phyloP scores from a whole-genome alignment of 768 basidiomycete genomes.

The Hortiboletus flavorubellus region DNA sequence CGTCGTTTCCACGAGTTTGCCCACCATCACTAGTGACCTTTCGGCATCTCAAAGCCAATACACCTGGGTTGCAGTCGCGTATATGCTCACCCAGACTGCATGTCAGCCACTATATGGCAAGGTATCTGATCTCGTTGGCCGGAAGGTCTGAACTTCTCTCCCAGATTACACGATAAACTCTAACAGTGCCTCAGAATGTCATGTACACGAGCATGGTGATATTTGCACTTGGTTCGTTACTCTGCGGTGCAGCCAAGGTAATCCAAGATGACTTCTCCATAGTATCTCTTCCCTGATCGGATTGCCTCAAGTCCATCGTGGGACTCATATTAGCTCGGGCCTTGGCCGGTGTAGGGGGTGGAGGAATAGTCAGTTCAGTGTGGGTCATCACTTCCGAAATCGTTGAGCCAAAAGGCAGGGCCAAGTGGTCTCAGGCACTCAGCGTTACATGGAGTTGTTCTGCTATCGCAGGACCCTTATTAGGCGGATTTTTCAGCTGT shows the following conservation, averaged over 20 bases:
- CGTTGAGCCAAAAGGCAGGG: slow-evolving; percentile 63
- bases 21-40: slow-evolving; percentile 73
- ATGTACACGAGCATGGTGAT: slow-evolving; percentile 70
- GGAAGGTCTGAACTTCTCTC: slow-evolving; percentile 52
- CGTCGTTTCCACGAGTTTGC: slow-evolving; percentile 80
- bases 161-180: not conserved
- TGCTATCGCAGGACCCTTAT: slow-evolving; percentile 75
- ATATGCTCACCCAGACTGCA: slow-evolving; percentile 84
- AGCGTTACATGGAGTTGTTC: slow-evolving; percentile 87
- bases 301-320: slow-evolving; percentile 34
- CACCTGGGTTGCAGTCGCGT: slow-evolving; percentile 83
- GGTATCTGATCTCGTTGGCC: slow-evolving; percentile 74
- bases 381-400: slow-evolving; percentile 88
- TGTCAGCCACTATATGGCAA: slow-evolving; percentile 81
- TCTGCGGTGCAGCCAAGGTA: slow-evolving; percentile 76
- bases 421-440: slow-evolving; percentile 83
- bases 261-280: slow-evolving; percentile 15
- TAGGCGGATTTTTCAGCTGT: slow-evolving; percentile 85
- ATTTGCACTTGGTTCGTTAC: slow-evolving; percentile 74
- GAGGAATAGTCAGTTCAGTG: slow-evolving; percentile 80
- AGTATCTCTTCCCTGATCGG: slow-evolving; percentile 15
- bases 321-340: slow-evolving; percentile 69
- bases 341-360: slow-evolving; percentile 77
- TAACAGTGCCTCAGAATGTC: slow-evolving; percentile 45
- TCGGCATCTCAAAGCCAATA: slow-evolving; percentile 68